Base-by-base conservation (phyloP, 805 yeast species). In the Nematodospora valgi region DNA sequence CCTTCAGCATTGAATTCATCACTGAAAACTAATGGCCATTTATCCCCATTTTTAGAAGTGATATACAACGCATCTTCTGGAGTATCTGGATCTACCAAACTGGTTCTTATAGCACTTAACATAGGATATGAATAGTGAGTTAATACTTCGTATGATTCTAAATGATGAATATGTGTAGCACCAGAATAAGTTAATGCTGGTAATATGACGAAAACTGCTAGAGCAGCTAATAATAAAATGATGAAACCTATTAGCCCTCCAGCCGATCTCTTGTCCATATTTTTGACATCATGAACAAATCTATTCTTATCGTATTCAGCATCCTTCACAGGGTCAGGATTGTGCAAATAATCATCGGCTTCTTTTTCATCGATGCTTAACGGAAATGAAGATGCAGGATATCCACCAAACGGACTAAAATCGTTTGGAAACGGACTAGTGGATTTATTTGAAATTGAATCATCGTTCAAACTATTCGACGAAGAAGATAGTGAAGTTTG, bases 271-370 rank as follows among this genome's bases (percentile, higher is more conserved):
- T 57, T 72, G 55, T 82, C 88, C 76, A 82, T 68, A 48, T 72
- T 54, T 58, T 78, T 82, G 43, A 84, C 57, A 59, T 84, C 93
- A 36, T 77, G 52, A 39, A 64, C 48, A 49, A 84, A 77, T 47
- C 87, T 65, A 53, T 80, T 76, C 44, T 78, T 82, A 48, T 87
- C 95, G 50, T 82, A 78, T 40, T 80, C 77, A 15, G 95, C 96
- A 56, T 93, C 98, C 29, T 80, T 85, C 23, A 88, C 82, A 7
- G 96, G 96, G 58, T 91, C 96, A 2, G 98, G 98, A 60, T 91
- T 93, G 61, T 91, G 98, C 46, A 93, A 58, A 54, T 86, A 89
- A 59, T 91, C 98, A 63, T 91, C 98, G 7, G 85, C 82, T 60
- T 91, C 98, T 60, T 86, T 86, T 48, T 91, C 98, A 40, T 91